These are phyloP conservation scores for Diaporthe batatas DNA, from an alignment of 2,329 filamentous ascomycete species.

Conservation along the genomic window DNA sequence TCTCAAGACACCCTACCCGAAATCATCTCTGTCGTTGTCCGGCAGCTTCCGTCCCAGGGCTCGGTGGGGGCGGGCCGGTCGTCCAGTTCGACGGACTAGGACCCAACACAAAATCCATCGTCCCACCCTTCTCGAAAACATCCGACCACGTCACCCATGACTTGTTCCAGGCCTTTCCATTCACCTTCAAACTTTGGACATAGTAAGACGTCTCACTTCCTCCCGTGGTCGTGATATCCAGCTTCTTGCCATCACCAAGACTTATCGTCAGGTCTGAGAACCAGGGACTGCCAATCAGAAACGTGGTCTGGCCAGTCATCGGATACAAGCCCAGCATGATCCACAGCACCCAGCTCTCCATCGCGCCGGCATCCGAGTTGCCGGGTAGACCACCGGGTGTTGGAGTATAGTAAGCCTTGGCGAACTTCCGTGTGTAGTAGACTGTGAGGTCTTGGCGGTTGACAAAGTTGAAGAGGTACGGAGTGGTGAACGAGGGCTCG, in stretches of 20 bases:
- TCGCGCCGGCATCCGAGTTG: slow-evolving; percentile 79
- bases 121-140: slow-evolving; percentile 74
- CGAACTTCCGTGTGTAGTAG: slow-evolving; percentile 68
- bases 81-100: slow-evolving; percentile 66
- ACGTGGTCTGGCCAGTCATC: slow-evolving; percentile 76
- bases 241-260: slow-evolving; percentile 63
- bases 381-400: slow-evolving; percentile 72
- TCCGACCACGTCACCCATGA: slow-evolving; percentile 77
- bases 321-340: slow-evolving; percentile 78
- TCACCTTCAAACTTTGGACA: slow-evolving; percentile 76
- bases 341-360: slow-evolving; percentile 79
- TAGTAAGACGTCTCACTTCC: slow-evolving; percentile 63
- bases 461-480: slow-evolving; percentile 78
- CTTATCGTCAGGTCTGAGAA: slow-evolving; percentile 70
- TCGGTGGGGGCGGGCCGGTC: slow-evolving; percentile 71
- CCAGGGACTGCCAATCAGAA: slow-evolving; percentile 75
- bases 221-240: slow-evolving; percentile 68
- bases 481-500: slow-evolving; percentile 75
- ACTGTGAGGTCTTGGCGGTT: slow-evolving; percentile 73
- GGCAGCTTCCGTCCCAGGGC: slow-evolving; percentile 59
- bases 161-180: slow-evolving; percentile 72
- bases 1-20: no score
- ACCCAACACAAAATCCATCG: slow-evolving; percentile 75
- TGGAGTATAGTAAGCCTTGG: slow-evolving; percentile 70
- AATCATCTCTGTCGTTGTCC: slow-evolving; percentile 21